Evolutionary conservation across 495 filamentous ascomycete species (phyloP), one percentile per base, ranked within the genome.

Genomic region (Hypomontagnella monticulosa): DNA sequence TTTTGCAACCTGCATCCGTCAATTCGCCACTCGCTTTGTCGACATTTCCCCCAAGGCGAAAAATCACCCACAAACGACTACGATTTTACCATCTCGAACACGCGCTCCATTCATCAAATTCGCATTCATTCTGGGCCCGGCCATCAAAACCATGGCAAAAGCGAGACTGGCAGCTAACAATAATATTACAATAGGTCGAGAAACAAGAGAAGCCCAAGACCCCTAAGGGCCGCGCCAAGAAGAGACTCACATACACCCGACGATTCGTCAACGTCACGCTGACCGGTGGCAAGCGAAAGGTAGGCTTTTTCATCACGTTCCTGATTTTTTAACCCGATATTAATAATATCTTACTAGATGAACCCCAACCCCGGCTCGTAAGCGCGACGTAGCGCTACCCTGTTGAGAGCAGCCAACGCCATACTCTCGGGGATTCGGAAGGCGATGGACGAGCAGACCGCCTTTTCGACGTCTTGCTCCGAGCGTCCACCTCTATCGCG

Each of bases 241-340:
- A 99, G 93, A 89, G 95, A 74, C 89, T 97, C 73, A 86, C 84
- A 69, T 99, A 99, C 86, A 98, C 93, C 71, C 91, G 95, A 78
- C 93, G 95, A 71, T 99, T 99, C 87, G 96, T 99, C 69, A 99
- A 98, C 85, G 93, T 99, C 77, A 96, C 93, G 72, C 85, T 97
- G 87, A 97, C 95, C 60, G 95, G 95, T 80, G 95, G 95, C 81
- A 99, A 99, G 94, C 86, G 95, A 81, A 98, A 98, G 94, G 93
- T 96, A 57, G 66, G 75, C 44, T 53, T 42, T 43, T 50, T 46
- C 23, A 2, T 33, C 36, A 11, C 7, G 2, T 18, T 4, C 23
- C 8, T n/a, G 6, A 53, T 38, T 47, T 30, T 15, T 32, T 59
- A 36, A 49, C 10, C 14, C 2, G 4, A 51, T 42, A 14, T 42